Evolutionary conservation across 2,329 filamentous ascomycete species (phyloP), one percentile per base, ranked within the genome.

Genomic region (Xylariomycetidae sp.): DNA sequence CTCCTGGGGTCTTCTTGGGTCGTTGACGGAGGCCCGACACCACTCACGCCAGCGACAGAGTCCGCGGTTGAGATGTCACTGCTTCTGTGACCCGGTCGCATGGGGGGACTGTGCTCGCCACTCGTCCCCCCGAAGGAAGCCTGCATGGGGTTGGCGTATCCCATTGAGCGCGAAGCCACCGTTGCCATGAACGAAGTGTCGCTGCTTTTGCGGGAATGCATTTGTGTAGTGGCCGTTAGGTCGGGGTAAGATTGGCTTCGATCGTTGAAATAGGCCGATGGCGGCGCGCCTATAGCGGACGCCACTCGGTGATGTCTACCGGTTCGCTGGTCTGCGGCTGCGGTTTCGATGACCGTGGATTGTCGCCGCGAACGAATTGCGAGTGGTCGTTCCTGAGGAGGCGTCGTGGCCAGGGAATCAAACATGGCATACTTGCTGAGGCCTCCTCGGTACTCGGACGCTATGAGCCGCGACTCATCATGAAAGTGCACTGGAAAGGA

Each of bases 391-490:
- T 54, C 54, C 17, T 45, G 50, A 5, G 50, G 50, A 17, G 52
- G 53, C 17, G 47, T 49, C 13, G 36, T 38, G n/a, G 37, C 35
- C 14, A 64, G 59, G 31, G 61, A 61, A 35, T 67, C 67, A 19
- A 76, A 55, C 5, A 67, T 67, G 16, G 79, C 71, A 59, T 95
- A 95, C 42, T 77, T 78, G 44, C 77, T 74, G 16, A 81, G 63
- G 0, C 90, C 90, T 4, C 86, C 88, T 33, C 76, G 71, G 57
- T 96, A 96, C 56, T 95, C 88, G 1, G 85, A 90, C 6, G 90
- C 90, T 57, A 95, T 93, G 29, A 84, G 73, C 19, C 88, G 75
- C 15, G 89, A 95, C 55, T 96, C 88, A 54, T 95, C 90, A 50
- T 83, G 73, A 47, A 96, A 95, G 32, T 76, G 71, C 10, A 95